Evolutionary conservation across 1,139 yeast species (phyloP).

Genomic region (Yamadazyma friedrichii): DNA sequence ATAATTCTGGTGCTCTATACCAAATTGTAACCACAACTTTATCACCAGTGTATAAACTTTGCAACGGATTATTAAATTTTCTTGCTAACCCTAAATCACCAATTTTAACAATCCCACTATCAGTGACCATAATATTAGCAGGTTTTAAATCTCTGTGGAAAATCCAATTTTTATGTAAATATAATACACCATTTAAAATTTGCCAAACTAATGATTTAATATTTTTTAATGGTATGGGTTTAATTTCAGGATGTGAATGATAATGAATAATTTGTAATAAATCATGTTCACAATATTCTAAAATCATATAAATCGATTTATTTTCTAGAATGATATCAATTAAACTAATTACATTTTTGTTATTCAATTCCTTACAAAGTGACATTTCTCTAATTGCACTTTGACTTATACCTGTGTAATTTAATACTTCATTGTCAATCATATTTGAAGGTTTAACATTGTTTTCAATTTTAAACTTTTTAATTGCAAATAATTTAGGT

Average conservation of each 20-base stretch:
- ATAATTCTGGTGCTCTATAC: constrained; percentile 94
- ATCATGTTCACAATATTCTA: constrained; percentile 96
- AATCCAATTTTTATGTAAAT: constrained; percentile 93
- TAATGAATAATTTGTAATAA: constrained; percentile 87
- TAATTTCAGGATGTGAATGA: constrained; percentile 86
- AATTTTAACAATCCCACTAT: constrained; percentile 85
- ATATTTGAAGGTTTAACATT: constrained; percentile 49
- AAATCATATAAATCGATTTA: constrained; percentile 90
- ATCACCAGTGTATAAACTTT: constrained; percentile 88
- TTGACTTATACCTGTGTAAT: constrained; percentile 94
- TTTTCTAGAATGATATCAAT: constrained; percentile 87
- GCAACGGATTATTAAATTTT: constrained; percentile 83
- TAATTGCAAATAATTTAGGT: constrained; percentile 67
- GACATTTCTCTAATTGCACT: constrained; percentile 97
- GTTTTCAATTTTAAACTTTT: constrained; percentile 91
- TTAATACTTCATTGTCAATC: constrained; percentile 72
- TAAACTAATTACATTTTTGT: constrained; percentile 75
- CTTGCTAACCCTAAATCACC: constrained; percentile 96
- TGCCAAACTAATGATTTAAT: constrained; percentile 89
- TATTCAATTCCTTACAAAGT: constrained; percentile 80
- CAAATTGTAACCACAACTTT: constrained; percentile 97
- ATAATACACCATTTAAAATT: constrained; percentile 85
- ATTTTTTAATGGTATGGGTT: constrained; percentile 73
- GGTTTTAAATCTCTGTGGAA: constrained; percentile 95
- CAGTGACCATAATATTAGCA: constrained; percentile 94